Evolutionary conservation across 352 stramenopile species (phyloP).

Genomic region (Phytophthora hibernalis): DNA sequence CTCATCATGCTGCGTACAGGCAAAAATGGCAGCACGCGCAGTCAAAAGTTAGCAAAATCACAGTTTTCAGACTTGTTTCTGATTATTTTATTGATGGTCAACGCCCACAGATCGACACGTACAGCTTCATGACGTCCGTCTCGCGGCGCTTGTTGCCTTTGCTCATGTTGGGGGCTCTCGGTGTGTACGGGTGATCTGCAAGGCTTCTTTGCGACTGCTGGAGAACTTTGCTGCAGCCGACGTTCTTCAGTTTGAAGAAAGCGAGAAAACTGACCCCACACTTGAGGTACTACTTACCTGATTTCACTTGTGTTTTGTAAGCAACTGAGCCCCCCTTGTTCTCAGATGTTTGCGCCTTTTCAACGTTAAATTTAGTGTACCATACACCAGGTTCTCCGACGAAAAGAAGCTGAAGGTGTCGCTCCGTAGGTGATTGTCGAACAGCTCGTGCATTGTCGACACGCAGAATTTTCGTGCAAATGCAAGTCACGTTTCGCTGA

Average conservation of each 20-base stretch:
- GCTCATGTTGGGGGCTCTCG: conserved; percentile 48
- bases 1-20: conserved; percentile 84
- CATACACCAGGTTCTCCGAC: conserved; percentile 8
- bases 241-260: conserved; percentile 40
- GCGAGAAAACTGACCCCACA: conserved; percentile 32
- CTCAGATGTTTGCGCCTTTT: conserved; percentile 38
- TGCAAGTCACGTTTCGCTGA: conserved; percentile 5
- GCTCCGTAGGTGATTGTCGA: conserved; percentile 15
- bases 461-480: conserved; percentile 3
- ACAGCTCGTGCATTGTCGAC: conserved; percentile 13
- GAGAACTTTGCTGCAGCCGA: background rate
- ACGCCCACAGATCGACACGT: conserved; percentile 18
- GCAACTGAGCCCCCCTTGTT: background rate
- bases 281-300: conserved; percentile 32
- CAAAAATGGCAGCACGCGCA: background rate
- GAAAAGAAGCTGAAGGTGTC: background rate
- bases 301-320: conserved; percentile 46
- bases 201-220: conserved; percentile 19
- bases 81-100: background rate
- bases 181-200: background rate
- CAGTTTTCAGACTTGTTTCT: conserved; percentile 1
- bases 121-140: conserved; percentile 93
- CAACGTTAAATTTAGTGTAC: conserved; percentile 26
- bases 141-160: conserved; percentile 86
- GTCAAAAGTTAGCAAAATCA: background rate